phyloP scores from a whole-genome alignment of 176 grass and related monocot genomes.

The Musa schizocarpa region DNA sequence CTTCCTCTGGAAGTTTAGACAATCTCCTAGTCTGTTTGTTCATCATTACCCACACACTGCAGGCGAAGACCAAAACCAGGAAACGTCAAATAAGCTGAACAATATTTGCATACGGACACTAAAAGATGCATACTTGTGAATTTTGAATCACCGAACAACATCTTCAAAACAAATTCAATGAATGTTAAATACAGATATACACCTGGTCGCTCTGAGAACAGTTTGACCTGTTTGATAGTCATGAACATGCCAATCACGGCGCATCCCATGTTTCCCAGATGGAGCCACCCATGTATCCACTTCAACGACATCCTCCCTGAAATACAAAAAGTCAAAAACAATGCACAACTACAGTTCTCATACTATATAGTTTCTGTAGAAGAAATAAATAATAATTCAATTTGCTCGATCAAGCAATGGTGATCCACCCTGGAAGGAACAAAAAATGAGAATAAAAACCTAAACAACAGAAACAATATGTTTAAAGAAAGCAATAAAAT shows the following conservation, averaged over 20 bases:
- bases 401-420: neutral
- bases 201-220: constrained; percentile 87
- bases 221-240: constrained; percentile 72
- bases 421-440: neutral
- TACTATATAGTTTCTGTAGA: neutral
- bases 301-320: constrained; percentile 88
- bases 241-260: constrained; percentile 78
- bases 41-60: constrained; percentile 99
- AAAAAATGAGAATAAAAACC: neutral
- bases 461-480: neutral
- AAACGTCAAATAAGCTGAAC: neutral
- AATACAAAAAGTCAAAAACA: constrained; percentile 15
- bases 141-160: neutral
- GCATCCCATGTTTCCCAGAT: constrained; percentile 98
- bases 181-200: neutral
- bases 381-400: neutral
- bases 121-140: neutral
- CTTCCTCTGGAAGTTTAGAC: constrained; percentile 84
- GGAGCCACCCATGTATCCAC: constrained; percentile 94
- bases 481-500: neutral
- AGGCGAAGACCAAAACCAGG: neutral
- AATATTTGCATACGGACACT: neutral
- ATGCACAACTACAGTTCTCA: neutral
- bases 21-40: constrained; percentile 81
- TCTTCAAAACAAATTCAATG: neutral